phyloP scores from a whole-genome alignment of 768 basidiomycete genomes.

The Mycena epipterygia region DNA sequence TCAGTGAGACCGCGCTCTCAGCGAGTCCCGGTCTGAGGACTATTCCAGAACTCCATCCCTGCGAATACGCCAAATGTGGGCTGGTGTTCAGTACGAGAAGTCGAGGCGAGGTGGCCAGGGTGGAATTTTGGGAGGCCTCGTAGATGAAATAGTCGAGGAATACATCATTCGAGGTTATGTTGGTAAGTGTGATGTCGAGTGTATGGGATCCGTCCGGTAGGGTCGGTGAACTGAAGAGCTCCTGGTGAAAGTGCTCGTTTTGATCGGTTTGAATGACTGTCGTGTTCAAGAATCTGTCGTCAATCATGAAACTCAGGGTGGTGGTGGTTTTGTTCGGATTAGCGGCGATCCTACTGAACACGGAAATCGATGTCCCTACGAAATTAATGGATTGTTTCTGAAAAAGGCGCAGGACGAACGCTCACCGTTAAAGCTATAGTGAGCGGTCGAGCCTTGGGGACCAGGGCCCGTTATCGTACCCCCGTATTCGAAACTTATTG shows the following conservation, averaged over 20 bases:
- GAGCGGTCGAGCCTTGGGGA: background rate
- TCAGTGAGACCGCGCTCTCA: background rate
- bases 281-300: background rate
- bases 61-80: background rate
- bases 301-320: background rate
- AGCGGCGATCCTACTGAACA: background rate
- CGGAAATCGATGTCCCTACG: background rate
- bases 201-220: background rate
- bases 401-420: background rate
- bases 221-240: background rate
- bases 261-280: background rate
- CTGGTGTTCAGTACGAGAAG: slow-evolving; percentile 4
- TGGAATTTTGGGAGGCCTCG: background rate
- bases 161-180: background rate
- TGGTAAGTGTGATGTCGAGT: background rate
- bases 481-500: background rate
- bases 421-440: background rate
- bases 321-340: background rate
- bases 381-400: background rate
- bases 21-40: background rate
- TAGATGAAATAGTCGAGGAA: slow-evolving; percentile 14
- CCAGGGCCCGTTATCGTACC: background rate
- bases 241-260: background rate
- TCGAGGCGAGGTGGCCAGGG: background rate
- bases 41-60: slow-evolving; percentile 3